Evolutionary conservation across 805 yeast genomes (phyloP).

Genomic region (Komagataella pseudopastoris): DNA sequence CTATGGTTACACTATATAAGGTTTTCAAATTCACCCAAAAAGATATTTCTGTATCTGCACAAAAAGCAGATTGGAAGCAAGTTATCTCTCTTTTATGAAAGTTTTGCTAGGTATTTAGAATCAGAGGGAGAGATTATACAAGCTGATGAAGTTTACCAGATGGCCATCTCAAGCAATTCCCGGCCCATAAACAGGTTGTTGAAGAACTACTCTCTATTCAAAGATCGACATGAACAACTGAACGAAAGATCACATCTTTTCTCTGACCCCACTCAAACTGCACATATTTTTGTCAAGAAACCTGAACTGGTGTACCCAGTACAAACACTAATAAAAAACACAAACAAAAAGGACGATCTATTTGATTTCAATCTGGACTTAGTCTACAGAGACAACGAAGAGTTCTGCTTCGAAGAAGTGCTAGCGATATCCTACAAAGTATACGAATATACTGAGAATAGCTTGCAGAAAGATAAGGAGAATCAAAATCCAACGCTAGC

Average conservation of each 20-base stretch:
- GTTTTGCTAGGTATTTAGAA: slow-evolving; percentile 57
- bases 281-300: slow-evolving; percentile 1
- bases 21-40: slow-evolving; percentile 56
- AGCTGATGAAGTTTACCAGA: slow-evolving; percentile 44
- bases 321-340: slow-evolving; percentile 33
- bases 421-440: slow-evolving; percentile 12
- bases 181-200: slow-evolving; percentile 43
- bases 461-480: slow-evolving; percentile 1
- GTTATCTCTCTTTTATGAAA: slow-evolving; percentile 66
- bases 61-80: slow-evolving; percentile 57
- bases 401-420: slow-evolving; percentile 49
- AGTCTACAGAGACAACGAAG: slow-evolving; percentile 28
- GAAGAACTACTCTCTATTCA: slow-evolving; percentile 29
- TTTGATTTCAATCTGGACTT: slow-evolving; percentile 48
- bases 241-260: slow-evolving; percentile 3
- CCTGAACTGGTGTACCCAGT: slow-evolving; percentile 24
- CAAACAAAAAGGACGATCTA: slow-evolving; percentile 49
- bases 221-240: slow-evolving; percentile 19
- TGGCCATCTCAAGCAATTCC: slow-evolving; percentile 49
- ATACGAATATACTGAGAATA: not conserved
- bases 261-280: slow-evolving; percentile 1
- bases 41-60: slow-evolving; percentile 56
- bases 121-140: slow-evolving; percentile 27
- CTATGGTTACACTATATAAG: slow-evolving; percentile 74
- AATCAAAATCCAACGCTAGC: not conserved